Evolutionary conservation across 805 yeast species (phyloP), one percentile per base, ranked within the genome.

Genomic region (Pichia ethanolica): DNA sequence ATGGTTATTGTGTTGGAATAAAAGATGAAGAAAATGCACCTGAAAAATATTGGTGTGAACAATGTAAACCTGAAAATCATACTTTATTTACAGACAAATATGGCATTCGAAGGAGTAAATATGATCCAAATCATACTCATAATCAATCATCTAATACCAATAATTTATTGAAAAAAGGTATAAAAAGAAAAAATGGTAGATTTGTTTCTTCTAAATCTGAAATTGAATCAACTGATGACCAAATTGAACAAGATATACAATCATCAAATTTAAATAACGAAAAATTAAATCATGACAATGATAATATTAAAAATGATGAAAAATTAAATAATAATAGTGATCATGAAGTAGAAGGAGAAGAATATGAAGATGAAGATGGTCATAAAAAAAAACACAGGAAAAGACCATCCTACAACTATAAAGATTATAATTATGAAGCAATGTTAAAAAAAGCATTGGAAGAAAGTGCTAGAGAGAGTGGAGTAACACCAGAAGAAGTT

Each of bases 41-140:
- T 4, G 97, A 91, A 50, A 87, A 87, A 65, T 91, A 93, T 67
- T 89, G 90, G 87, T 91, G 99, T 72, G 99, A 91, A 64, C 67
- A 70, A 56, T 91, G 99, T 70, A 79, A 82, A 54, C 97, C 97
- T 0, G 90, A 86, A 33, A 68, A 86, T 43, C 99, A 91, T 64
- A 66, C 76, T 4, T 55, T 73, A 46, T 69, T 84, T 14, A 67
- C 66, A 13, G 74, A 74, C 33, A 69, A 71, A 14, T 69, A 73
- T 36, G 71, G 73, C 13, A 76, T 76, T 34, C 74, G 73, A 47
- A 75, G 73, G 37, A 71, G 79, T 33, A 64, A 66, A 54, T 81
- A 79, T 59, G 61, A 69, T 44, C 57, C 86, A 78, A 6, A 11
- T 5, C 28, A 44, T 25, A 27, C 40, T 7, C 30, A 72, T 68